Percentiles rank a stretch among this genome's conserved stretches.
These are phyloP conservation scores for Starmera dryadoides DNA, from an alignment of 805 yeast species.

Conservation along the genomic window DNA sequence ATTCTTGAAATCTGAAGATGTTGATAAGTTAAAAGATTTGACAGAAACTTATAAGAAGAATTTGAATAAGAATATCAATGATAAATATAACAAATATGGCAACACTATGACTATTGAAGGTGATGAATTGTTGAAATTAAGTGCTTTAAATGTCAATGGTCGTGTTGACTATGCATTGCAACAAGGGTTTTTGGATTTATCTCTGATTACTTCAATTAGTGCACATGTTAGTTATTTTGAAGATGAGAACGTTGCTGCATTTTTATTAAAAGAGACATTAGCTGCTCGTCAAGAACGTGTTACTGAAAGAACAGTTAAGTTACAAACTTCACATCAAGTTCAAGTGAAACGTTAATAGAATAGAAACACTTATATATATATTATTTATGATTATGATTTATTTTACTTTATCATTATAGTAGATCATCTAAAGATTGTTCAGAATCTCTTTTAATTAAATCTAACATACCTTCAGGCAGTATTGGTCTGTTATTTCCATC, in stretches of 20 bases:
- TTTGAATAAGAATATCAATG: conserved; percentile 6
- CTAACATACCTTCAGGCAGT: conserved; percentile 87
- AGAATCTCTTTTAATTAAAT: conserved; percentile 76
- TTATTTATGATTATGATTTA: background rate
- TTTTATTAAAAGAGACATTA: conserved; percentile 55
- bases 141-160: conserved; percentile 57
- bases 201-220: conserved; percentile 71
- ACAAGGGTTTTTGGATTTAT: conserved; percentile 72
- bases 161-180: conserved; percentile 78
- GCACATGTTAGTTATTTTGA: conserved; percentile 90
- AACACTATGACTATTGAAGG: too few species aligned
- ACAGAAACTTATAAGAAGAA: background rate
- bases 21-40: background rate
- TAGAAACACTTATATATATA: background rate
- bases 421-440: conserved; percentile 77
- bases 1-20: background rate
- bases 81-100: conserved; percentile 11
- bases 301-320: conserved; percentile 22
- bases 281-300: conserved; percentile 13
- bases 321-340: too few species aligned
- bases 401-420: conserved; percentile 6
- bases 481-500: conserved; percentile 65
- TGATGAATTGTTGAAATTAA: conserved; percentile 33
- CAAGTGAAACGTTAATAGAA: background rate
- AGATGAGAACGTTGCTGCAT: conserved; percentile 77